phyloP scores from a whole-genome alignment of 108 stramenopile species.

The Mayamaea pseudoterrestris region DNA sequence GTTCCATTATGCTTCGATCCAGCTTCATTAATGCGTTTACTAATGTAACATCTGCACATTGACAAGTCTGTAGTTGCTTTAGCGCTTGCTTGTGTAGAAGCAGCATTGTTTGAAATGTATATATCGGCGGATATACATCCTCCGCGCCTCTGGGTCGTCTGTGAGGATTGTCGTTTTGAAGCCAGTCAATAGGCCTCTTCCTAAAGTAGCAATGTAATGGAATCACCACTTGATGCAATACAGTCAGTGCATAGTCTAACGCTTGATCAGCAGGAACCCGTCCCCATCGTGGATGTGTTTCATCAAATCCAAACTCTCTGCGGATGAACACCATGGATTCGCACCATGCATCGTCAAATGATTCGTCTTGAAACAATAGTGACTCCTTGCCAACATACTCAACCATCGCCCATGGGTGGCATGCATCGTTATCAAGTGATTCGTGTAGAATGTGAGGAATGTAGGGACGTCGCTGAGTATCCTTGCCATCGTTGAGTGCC shows the following conservation, averaged over 20 bases:
- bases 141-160: too few species aligned
- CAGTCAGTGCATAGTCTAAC: conserved; percentile 38
- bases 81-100: too few species aligned
- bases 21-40: neutral
- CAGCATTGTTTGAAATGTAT: neutral
- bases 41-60: neutral
- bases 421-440: neutral
- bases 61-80: too few species aligned
- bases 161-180: too few species aligned
- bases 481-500: conserved; percentile 23
- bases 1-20: neutral
- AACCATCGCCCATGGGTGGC: conserved; percentile 34
- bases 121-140: neutral
- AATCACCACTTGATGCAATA: conserved; percentile 46
- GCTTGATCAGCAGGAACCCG: conserved; percentile 50
- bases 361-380: neutral
- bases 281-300: conserved; percentile 82
- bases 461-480: conserved; percentile 29
- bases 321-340: conserved; percentile 51
- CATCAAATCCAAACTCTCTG: conserved; percentile 76
- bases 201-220: conserved; percentile 33
- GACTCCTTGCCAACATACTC: conserved; percentile 24
- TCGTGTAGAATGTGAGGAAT: neutral
- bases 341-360: conserved; percentile 14
- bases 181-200: too few species aligned